These are phyloP conservation scores for Saposhnikovia divaricata DNA, from an alignment of 129 eudicot genomes.

Conservation along the genomic window DNA sequence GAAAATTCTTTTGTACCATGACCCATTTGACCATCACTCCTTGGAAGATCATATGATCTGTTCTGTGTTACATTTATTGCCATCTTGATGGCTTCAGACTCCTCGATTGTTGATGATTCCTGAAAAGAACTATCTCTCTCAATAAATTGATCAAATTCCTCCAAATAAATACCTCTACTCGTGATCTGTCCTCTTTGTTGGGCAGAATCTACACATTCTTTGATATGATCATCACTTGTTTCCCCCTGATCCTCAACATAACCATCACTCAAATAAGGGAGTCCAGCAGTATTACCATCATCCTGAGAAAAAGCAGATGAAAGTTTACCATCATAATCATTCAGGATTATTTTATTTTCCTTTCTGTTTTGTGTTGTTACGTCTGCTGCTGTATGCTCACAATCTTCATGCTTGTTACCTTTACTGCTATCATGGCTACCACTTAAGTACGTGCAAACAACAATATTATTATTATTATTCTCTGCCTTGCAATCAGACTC, in stretches of 20 bases:
- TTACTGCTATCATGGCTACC: constrained; percentile 16
- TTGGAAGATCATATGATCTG: constrained; percentile 11
- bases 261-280: constrained; percentile 11
- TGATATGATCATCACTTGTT: constrained; percentile 9
- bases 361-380: constrained; percentile 14
- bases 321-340: constrained; percentile 11
- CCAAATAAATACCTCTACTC: background rate
- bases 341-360: constrained; percentile 2
- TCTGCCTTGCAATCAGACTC: constrained; percentile 30
- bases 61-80: constrained; percentile 7
- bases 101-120: constrained; percentile 11
- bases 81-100: constrained; percentile 9
- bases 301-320: constrained; percentile 8
- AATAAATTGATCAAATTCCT: background rate
- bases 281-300: background rate
- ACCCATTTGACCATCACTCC: constrained; percentile 7
- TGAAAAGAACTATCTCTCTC: constrained; percentile 11
- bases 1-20: constrained; percentile 11
- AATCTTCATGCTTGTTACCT: constrained; percentile 45
- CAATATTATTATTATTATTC: constrained; percentile 18
- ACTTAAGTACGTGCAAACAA: background rate
- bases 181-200: background rate
- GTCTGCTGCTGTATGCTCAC: constrained; percentile 26
- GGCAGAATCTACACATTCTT: constrained; percentile 7
- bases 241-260: constrained; percentile 21